Evolutionary conservation across 805 yeast species (phyloP).

Genomic region (Yarrowia bubula): DNA sequence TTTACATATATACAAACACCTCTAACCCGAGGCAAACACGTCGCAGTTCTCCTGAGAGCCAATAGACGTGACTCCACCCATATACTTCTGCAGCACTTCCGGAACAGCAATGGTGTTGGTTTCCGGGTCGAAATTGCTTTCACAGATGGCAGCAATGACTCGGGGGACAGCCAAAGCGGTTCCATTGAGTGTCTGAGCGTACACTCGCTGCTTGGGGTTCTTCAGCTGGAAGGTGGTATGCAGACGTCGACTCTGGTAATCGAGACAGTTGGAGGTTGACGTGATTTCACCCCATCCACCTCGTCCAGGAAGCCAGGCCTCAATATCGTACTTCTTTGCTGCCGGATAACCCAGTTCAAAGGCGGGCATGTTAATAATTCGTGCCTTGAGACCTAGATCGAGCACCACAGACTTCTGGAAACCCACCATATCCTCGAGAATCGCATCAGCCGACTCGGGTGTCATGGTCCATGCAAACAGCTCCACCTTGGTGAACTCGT

Average conservation of each 20-base stretch:
- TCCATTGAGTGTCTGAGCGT: slow-evolving; percentile 85
- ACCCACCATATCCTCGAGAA: slow-evolving; percentile 55
- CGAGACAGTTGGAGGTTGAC: slow-evolving; percentile 88
- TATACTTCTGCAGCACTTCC: slow-evolving; percentile 59
- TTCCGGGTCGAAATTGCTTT: slow-evolving; percentile 68
- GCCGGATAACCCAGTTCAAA: slow-evolving; percentile 95
- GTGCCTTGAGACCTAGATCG: slow-evolving; percentile 73
- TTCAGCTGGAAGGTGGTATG: slow-evolving; percentile 55
- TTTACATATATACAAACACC: slow-evolving; percentile 1
- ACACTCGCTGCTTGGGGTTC: slow-evolving; percentile 41
- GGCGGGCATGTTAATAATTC: slow-evolving; percentile 83
- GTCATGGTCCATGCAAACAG: slow-evolving; percentile 66
- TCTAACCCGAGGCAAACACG: background rate
- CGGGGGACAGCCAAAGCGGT: slow-evolving; percentile 96
- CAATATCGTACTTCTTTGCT: slow-evolving; percentile 84
- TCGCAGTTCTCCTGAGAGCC: slow-evolving; percentile 10
- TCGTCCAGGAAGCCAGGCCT: slow-evolving; percentile 98
- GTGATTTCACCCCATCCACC: slow-evolving; percentile 90
- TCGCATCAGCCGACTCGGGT: slow-evolving; percentile 28
- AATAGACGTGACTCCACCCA: slow-evolving; percentile 52
- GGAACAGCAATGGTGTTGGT: slow-evolving; percentile 62
- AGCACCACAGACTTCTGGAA: slow-evolving; percentile 65
- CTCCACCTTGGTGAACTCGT: slow-evolving; percentile 94
- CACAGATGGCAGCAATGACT: slow-evolving; percentile 83
- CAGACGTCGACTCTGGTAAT: slow-evolving; percentile 82